phyloP scores from a whole-genome alignment of 2,329 filamentous ascomycete species.

The Fusarium nygamai region DNA sequence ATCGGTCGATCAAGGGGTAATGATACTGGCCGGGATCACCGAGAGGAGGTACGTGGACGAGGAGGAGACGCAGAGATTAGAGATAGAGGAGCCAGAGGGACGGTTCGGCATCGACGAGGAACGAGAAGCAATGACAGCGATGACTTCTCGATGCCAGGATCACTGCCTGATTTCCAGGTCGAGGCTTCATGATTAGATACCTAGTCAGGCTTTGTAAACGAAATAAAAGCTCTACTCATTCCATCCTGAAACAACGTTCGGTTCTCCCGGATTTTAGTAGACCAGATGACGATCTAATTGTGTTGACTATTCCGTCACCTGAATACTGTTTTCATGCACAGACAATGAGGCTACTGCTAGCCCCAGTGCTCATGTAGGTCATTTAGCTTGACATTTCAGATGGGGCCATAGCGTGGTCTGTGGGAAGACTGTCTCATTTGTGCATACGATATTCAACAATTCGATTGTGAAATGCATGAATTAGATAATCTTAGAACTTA shows the following conservation, averaged over 20 bases:
- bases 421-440: conserved; percentile 17
- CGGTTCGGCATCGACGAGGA: conserved; percentile 53
- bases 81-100: conserved; percentile 48
- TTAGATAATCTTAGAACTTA: conserved; percentile 38
- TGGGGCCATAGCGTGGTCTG: conserved; percentile 7
- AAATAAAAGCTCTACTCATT: conserved; percentile 11
- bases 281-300: not conserved
- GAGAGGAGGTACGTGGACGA: conserved; percentile 60
- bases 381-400: conserved; percentile 4
- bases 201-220: not conserved
- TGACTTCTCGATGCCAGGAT: conserved; percentile 59
- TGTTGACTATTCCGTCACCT: not conserved
- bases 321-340: conserved; percentile 10
- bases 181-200: conserved; percentile 36
- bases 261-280: not conserved
- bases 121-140: conserved; percentile 49
- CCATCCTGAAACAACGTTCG: not conserved
- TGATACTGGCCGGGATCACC: conserved; percentile 61
- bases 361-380: conserved; percentile 5
- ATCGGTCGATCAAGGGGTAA: conserved; percentile 64
- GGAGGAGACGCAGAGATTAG: conserved; percentile 56
- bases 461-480: conserved; percentile 8
- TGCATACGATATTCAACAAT: conserved; percentile 3
- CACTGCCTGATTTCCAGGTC: conserved; percentile 53
- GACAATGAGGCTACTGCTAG: conserved; percentile 1